These are phyloP conservation scores for Phaeophleospora eucalypticola DNA, from an alignment of 2,329 filamentous ascomycete species.

Conservation along the genomic window DNA sequence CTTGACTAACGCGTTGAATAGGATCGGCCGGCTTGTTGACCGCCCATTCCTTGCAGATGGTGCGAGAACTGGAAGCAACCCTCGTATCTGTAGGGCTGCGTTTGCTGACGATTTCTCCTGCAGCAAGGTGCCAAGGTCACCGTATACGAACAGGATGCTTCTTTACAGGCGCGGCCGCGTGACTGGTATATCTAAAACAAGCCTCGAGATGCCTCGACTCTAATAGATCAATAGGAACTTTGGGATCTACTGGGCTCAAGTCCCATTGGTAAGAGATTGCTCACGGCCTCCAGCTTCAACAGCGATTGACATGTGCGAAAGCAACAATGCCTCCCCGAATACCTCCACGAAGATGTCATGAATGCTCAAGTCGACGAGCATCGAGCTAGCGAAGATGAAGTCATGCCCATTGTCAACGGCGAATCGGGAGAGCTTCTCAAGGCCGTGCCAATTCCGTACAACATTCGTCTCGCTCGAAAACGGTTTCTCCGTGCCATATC, in stretches of 20 bases:
- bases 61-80: too few relatives aligned
- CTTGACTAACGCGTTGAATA: conserved; percentile 6
- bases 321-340: conserved; percentile 15
- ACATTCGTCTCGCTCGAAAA: conserved; percentile 18
- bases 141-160: conserved; percentile 17
- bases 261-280: conserved; percentile 8
- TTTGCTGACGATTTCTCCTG: neutral
- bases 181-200: conserved; percentile 10
- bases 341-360: conserved; percentile 14
- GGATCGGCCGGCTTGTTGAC: conserved; percentile 18
- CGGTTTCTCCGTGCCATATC: conserved; percentile 16
- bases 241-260: conserved; percentile 20
- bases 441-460: conserved; percentile 14
- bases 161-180: conserved; percentile 12
- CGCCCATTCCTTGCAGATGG: conserved; percentile 19
- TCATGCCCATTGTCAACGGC: conserved; percentile 19
- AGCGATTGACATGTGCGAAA: neutral
- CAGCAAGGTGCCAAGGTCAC: conserved; percentile 17
- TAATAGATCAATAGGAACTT: conserved; percentile 9
- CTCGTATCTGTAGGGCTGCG: neutral
- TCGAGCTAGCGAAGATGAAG: conserved; percentile 13
- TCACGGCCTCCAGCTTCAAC: neutral
- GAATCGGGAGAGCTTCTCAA: conserved; percentile 13
- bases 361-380: conserved; percentile 17
- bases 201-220: neutral